phyloP scores from a whole-genome alignment of 305 asterid genomes.

The Fraxinus baroniana region DNA sequence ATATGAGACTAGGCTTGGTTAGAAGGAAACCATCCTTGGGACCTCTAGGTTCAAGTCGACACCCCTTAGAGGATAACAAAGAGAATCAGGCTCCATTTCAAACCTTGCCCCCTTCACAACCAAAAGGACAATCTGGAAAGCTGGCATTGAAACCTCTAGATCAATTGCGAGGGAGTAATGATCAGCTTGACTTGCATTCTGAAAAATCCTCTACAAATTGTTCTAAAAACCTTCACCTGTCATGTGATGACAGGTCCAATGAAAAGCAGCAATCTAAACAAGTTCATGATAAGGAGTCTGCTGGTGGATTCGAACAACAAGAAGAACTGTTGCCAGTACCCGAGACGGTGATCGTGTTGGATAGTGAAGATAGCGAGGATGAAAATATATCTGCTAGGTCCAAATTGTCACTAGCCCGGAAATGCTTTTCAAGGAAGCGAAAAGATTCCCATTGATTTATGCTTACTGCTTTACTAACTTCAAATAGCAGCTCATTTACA shows the following conservation, averaged over 20 bases:
- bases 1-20: slow-evolving; percentile 39
- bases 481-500: neutral
- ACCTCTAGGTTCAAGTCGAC: slow-evolving; percentile 22
- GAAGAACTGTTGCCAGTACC: slow-evolving; percentile 24
- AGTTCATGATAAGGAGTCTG: slow-evolving; percentile 21
- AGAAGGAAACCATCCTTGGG: slow-evolving; percentile 31
- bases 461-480: slow-evolving; percentile 14
- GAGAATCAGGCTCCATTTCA: slow-evolving; percentile 43
- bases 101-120: slow-evolving; percentile 18
- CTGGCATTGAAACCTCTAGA: slow-evolving; percentile 32
- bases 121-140: slow-evolving; percentile 20
- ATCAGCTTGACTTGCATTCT: slow-evolving; percentile 28
- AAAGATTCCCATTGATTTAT: slow-evolving; percentile 8
- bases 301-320: slow-evolving; percentile 23
- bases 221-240: slow-evolving; percentile 11
- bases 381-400: slow-evolving; percentile 49
- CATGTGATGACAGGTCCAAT: slow-evolving; percentile 19
- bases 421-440: slow-evolving; percentile 48
- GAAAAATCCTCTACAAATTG: slow-evolving; percentile 17
- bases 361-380: slow-evolving; percentile 75
- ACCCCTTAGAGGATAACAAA: slow-evolving; percentile 33
- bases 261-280: slow-evolving; percentile 32
- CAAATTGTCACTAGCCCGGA: slow-evolving; percentile 45
- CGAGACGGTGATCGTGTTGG: slow-evolving; percentile 62
- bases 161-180: slow-evolving; percentile 24